Conservation (phyloP, 495 filamentous ascomycete genomes). For the Penicillium argentinense region DNA sequence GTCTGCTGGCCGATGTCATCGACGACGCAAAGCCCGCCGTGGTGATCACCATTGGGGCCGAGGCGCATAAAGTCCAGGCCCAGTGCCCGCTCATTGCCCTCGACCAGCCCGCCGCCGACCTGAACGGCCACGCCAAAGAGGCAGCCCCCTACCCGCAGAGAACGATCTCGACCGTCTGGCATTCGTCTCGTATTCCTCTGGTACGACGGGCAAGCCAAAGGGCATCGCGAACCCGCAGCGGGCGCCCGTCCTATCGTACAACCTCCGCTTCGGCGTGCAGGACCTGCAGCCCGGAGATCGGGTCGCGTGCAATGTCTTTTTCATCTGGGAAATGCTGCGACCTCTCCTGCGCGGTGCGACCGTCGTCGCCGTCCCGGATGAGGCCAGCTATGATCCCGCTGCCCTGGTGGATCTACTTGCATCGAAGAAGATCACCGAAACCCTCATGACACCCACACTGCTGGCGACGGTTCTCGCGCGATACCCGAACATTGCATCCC, state of each 20-base stretch:
- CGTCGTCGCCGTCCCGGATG: constrained; percentile 64
- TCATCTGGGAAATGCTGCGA: constrained; percentile 72
- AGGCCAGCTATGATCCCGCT: constrained; percentile 66
- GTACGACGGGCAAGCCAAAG: constrained; percentile 68
- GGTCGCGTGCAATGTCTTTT: constrained; percentile 73
- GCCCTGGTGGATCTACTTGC: constrained; percentile 63
- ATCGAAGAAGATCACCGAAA: constrained; percentile 60
- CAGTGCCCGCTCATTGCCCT: constrained; percentile 55
- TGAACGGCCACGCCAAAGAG: constrained; percentile 39
- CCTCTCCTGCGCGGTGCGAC: constrained; percentile 68
- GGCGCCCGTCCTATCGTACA: constrained; percentile 63
- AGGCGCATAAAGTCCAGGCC: constrained; percentile 57
- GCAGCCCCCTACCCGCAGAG: constrained; percentile 47
- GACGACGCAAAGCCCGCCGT: constrained; percentile 63
- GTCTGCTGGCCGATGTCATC: constrained; percentile 63
- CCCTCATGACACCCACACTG: constrained; percentile 72
- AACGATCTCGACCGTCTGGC: constrained; percentile 64
- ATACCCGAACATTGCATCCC: constrained; percentile 54
- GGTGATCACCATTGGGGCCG: constrained; percentile 56
- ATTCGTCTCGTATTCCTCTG: constrained; percentile 67
- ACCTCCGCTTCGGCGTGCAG: constrained; percentile 60
- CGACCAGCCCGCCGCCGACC: constrained; percentile 42
- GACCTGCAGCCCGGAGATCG: constrained; percentile 63
- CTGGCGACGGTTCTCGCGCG: constrained; percentile 62
- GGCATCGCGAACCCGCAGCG: constrained; percentile 69